Evolutionary conservation across 1,284 basidiomycete genomes (phyloP), one percentile per base, ranked within the genome.

Genomic region (Tylopilus sp.): DNA sequence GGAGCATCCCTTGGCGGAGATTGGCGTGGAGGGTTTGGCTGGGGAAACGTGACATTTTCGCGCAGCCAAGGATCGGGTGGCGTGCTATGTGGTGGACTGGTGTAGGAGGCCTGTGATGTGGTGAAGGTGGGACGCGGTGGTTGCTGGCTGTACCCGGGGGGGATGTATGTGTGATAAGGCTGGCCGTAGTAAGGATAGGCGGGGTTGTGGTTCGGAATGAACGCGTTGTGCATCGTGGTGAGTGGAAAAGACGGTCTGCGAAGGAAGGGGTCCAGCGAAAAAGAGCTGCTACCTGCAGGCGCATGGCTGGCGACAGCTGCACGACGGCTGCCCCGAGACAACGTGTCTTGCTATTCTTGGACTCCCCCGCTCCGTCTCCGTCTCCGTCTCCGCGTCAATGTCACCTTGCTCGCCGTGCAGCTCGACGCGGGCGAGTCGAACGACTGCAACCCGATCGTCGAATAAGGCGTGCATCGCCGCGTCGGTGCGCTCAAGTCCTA

Each of bases 141-240:
- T 7, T 52, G 55, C 15, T 65, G 59, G 3, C 49, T 26, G 40
- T 66, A 66, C 1, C 59, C 63, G 0, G 65, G 67, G n/a, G 64
- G 64, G 2, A 69, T 42, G 48, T 69, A 65, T 4, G 67, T 63
- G 8, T 66, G 64, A 23, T 69, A 66, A n/a, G 64, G 67, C 19
- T 69, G 66, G 13, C 64, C 64, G 23, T 66, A 68, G 66, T 67
- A 66, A 12, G 64, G 67, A 46, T 67, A 66, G 38, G 46, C 56
- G 9, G 65, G 21, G 23, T 53, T 67, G 40, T 57, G 59, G 25
- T 33, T 61, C 9, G 42, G 34, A 35, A 50, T 30, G 43, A 53
- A 65, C 10, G 41, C 19, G 45, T 23, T 54, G 48, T 65, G 52
- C 65, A 68, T 64, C n/a, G 42, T 47, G 49, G 51, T 48, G 18